These are phyloP conservation scores for Aspergillus steynii DNA, from an alignment of 495 filamentous ascomycete genomes.

Conservation along the genomic window DNA sequence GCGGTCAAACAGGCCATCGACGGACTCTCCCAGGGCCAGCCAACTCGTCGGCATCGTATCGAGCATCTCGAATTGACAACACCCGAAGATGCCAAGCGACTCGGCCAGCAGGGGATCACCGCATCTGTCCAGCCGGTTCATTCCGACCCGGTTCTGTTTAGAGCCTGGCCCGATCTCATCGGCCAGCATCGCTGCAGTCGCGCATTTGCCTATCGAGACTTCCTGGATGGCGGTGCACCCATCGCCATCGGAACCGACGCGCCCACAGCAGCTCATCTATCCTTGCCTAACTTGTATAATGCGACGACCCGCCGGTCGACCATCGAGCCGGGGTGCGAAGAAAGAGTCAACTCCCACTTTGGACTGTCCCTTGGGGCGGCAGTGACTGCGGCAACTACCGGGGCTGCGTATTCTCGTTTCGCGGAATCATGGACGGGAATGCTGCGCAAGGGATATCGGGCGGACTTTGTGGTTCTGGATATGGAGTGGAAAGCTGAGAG, in stretches of 20 bases:
- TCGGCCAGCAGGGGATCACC: slow-evolving; percentile 57
- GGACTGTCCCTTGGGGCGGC: slow-evolving; percentile 50
- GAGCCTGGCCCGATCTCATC: slow-evolving; percentile 56
- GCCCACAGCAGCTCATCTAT: slow-evolving; percentile 54
- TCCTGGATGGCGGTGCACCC: slow-evolving; percentile 51
- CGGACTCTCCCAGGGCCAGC: slow-evolving; percentile 32
- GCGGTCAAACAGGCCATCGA: slow-evolving; percentile 58
- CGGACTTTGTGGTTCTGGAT: slow-evolving; percentile 60
- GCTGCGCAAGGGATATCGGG: slow-evolving; percentile 45
- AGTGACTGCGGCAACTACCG: slow-evolving; percentile 51
- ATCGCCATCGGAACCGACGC: slow-evolving; percentile 59
- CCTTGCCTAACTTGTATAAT: slow-evolving; percentile 55
- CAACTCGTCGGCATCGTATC: slow-evolving; percentile 48
- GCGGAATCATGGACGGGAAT: slow-evolving; percentile 53
- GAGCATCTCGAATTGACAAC: slow-evolving; percentile 61
- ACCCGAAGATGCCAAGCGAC: slow-evolving; percentile 49
- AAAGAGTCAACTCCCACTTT: slow-evolving; percentile 53
- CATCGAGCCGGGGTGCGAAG: slow-evolving; percentile 41
- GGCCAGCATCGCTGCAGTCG: slow-evolving; percentile 51
- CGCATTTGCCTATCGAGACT: slow-evolving; percentile 61
- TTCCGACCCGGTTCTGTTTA: slow-evolving; percentile 59
- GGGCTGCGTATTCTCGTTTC: slow-evolving; percentile 57
- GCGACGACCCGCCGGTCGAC: slow-evolving; percentile 56
- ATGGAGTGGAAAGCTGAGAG: slow-evolving; percentile 54
- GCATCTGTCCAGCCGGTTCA: slow-evolving; percentile 64